Evolutionary conservation across 768 basidiomycete species (phyloP), one percentile per base, ranked within the genome.

Genomic region (Hortiboletus flavorubellus): DNA sequence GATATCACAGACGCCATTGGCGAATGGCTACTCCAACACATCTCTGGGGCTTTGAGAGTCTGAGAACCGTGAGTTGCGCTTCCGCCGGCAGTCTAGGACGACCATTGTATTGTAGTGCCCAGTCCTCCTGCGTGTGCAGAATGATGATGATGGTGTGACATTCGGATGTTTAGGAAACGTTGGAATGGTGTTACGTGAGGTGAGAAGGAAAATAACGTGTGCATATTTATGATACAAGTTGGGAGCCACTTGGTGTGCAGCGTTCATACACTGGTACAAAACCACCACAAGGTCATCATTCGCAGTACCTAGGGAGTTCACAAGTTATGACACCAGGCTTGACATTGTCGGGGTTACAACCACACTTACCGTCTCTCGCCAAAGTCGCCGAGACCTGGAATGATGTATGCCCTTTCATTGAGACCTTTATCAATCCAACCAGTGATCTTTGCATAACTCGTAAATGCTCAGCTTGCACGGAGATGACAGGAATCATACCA

Each of bases 311-410:
- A 35, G n/a, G 14, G 23, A 16, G 8, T 41, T 33, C 33, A 38
- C 46, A 18, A 44, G 30, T 46, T 23, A 48, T 4, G 26, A 15
- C 0, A 48, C 18, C 11, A 9, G 26, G 11, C 10, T 21, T 9
- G 0, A 18, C 11, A 14, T 15, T 10, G 7, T 10, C 35, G 29
- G 6, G 18, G 40, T 18, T 29, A 38, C 4, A 14, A 37, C 16
- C 14, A 38, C 14, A 38, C 73, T 58, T 63, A 87, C 89, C 91
- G 86, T 67, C 91, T 76, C 69, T 96, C 94, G 49, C 94, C 94
- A 69, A 98, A 98, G 69, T 98, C 94, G n/a, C 94, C 94, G n/a
- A 98, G 77, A 30, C 94, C 93, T 8, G 93, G 93, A 52, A 94
- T 84, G 62, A 95, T 95, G 67, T 89, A 97, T 23, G 90, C 85